Evolutionary conservation across 805 yeast genomes (phyloP).

Genomic region (Saturnispora dispora): DNA sequence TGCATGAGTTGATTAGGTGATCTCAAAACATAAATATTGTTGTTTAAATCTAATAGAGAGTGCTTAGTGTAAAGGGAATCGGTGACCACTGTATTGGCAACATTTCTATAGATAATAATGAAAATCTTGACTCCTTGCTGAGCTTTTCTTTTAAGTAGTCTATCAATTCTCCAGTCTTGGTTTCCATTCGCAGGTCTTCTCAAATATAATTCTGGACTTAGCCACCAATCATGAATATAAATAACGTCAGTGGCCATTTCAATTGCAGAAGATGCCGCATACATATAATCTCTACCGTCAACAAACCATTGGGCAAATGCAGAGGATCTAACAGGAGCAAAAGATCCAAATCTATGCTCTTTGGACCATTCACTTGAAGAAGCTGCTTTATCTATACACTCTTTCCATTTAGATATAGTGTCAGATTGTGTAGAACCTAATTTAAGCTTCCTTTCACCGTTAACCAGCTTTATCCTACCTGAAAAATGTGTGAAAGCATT

Average conservation of each 20-base stretch:
- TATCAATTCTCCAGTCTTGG: slow-evolving; percentile 86
- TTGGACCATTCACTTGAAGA: slow-evolving; percentile 63
- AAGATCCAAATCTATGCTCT: slow-evolving; percentile 71
- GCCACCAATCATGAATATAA: slow-evolving; percentile 98
- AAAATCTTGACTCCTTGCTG: slow-evolving; percentile 91
- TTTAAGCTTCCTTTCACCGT: slow-evolving; percentile 69
- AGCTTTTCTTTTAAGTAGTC: slow-evolving; percentile 81
- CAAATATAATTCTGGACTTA: slow-evolving; percentile 86
- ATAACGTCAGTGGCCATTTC: slow-evolving; percentile 91
- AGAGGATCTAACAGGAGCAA: slow-evolving; percentile 82
- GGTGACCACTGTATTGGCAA: slow-evolving; percentile 84
- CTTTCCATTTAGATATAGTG: slow-evolving; percentile 65
- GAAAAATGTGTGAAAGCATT: slow-evolving; percentile 30
- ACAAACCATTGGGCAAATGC: slow-evolving; percentile 95
- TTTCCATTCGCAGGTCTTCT: slow-evolving; percentile 93
- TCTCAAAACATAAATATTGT: slow-evolving; percentile 80
- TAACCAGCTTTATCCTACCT: slow-evolving; percentile 56
- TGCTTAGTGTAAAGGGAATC: slow-evolving; percentile 94
- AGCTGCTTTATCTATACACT: slow-evolving; percentile 62
- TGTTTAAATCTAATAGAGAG: slow-evolving; percentile 75
- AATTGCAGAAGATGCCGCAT: slow-evolving; percentile 91
- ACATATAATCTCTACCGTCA: slow-evolving; percentile 84
- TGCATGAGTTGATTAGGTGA: slow-evolving; percentile 94
- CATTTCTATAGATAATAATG: slow-evolving; percentile 87
- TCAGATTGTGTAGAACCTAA: slow-evolving; percentile 58